These are phyloP conservation scores for Viola odorata DNA, from an alignment of 345 rosid species.

Conservation along the genomic window DNA sequence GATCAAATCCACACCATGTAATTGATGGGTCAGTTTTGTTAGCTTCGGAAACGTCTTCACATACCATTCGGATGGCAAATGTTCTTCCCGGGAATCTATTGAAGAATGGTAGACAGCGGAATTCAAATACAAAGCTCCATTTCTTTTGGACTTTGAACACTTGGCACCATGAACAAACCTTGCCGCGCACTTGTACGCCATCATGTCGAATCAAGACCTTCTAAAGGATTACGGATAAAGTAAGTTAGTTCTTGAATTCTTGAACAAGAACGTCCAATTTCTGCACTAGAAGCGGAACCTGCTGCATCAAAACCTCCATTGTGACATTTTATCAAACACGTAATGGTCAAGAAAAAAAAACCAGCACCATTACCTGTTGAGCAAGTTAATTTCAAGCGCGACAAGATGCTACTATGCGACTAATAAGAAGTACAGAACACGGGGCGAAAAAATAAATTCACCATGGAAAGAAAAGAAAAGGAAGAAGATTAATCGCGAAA, in stretches of 20 bases:
- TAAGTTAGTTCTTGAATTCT: not conserved
- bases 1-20: conserved; percentile 42
- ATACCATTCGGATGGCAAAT: conserved; percentile 42
- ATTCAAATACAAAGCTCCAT: conserved; percentile 17
- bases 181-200: conserved; percentile 10
- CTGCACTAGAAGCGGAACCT: not conserved
- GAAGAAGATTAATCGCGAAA: too few relatives aligned
- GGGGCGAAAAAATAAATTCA: too few relatives aligned
- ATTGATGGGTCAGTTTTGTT: conserved; percentile 34
- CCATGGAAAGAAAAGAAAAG: too few relatives aligned
- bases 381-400: too few relatives aligned
- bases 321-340: conserved; percentile 18
- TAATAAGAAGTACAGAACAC: too few relatives aligned
- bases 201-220: not conserved
- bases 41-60: conserved; percentile 41
- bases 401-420: too few relatives aligned
- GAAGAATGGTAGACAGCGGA: conserved; percentile 32
- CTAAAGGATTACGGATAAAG: not conserved
- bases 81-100: conserved; percentile 24
- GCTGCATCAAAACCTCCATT: not conserved
- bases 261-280: too few relatives aligned
- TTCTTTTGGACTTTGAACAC: conserved; percentile 5
- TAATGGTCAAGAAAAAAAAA: too few relatives aligned
- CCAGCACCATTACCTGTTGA: too few relatives aligned
- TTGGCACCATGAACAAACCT: conserved; percentile 15